These are phyloP conservation scores for Entamoeba histolytica DNA, from an alignment of 208 protist species.

Conservation along the genomic window DNA sequence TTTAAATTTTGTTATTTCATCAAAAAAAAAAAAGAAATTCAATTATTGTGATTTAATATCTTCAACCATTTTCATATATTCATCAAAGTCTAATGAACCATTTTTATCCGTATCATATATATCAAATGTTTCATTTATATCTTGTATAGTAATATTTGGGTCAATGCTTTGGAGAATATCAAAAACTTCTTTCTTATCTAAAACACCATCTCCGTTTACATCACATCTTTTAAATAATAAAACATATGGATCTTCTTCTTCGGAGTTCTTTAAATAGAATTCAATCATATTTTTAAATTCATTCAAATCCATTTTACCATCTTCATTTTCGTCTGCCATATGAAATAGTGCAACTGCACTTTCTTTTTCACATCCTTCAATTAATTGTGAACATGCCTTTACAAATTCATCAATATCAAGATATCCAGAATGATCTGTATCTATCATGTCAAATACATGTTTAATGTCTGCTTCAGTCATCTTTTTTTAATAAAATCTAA, in stretches of 20 bases:
- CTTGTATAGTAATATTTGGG: background rate
- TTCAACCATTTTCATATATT: background rate
- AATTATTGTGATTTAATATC: too few species aligned
- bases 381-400: background rate
- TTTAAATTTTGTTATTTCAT: too few species aligned
- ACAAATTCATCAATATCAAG: background rate
- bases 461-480: background rate
- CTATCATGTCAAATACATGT: background rate
- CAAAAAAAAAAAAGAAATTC: too few species aligned
- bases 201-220: background rate
- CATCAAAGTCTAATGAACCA: background rate
- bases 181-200: background rate
- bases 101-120: background rate
- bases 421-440: background rate
- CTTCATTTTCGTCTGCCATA: background rate
- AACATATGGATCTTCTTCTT: background rate
- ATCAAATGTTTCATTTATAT: background rate
- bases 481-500: background rate
- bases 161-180: background rate
- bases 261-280: too few species aligned
- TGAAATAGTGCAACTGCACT: too few species aligned
- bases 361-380: too few species aligned
- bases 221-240: background rate
- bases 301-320: background rate
- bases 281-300: background rate